A percentile compares a stretch with the other conserved stretches of the same genome.
Conservation (phyloP, 2,329 filamentous ascomycete species). For the Epichloe sp. region DNA sequence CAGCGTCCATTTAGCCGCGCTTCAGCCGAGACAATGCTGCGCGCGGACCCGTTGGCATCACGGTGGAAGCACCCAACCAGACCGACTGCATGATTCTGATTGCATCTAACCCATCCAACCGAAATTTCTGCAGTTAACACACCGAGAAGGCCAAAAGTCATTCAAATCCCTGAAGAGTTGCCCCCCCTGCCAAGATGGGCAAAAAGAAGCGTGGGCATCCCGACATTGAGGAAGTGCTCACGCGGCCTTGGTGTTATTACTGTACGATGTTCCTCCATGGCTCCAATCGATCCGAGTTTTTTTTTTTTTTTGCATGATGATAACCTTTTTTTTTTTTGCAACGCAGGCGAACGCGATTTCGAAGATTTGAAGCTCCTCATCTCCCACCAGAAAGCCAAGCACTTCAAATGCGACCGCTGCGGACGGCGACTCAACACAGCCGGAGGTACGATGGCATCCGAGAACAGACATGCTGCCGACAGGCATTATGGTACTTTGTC, state of each 20-base stretch:
- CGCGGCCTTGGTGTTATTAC: conserved; percentile 94
- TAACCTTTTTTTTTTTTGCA: conserved; percentile 9
- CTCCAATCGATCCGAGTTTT: background rate
- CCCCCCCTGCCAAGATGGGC: conserved; percentile 56
- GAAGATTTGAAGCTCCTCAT: conserved; percentile 95
- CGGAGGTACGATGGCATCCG: conserved; percentile 50
- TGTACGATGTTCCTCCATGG: conserved; percentile 36
- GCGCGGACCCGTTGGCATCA: background rate
- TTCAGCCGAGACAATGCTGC: conserved; percentile 10
- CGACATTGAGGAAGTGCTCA: conserved; percentile 76
- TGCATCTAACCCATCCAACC: background rate
- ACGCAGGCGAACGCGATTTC: conserved; percentile 75
- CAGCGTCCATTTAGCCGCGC: conserved; percentile 10
- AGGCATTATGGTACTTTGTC: too few relatives aligned
- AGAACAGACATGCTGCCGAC: background rate
- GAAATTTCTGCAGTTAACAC: background rate
- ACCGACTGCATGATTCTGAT: background rate
- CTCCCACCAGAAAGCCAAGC: conserved; percentile 96
- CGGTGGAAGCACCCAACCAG: background rate
- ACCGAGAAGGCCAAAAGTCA: too few relatives aligned
- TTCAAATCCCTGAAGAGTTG: too few relatives aligned
- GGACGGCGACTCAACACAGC: conserved; percentile 82
- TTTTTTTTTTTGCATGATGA: conserved; percentile 6
- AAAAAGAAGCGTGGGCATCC: conserved; percentile 86
- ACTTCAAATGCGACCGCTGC: conserved; percentile 94